phyloP scores from a whole-genome alignment of 345 rosid genomes.

The Corymbia maculata region DNA sequence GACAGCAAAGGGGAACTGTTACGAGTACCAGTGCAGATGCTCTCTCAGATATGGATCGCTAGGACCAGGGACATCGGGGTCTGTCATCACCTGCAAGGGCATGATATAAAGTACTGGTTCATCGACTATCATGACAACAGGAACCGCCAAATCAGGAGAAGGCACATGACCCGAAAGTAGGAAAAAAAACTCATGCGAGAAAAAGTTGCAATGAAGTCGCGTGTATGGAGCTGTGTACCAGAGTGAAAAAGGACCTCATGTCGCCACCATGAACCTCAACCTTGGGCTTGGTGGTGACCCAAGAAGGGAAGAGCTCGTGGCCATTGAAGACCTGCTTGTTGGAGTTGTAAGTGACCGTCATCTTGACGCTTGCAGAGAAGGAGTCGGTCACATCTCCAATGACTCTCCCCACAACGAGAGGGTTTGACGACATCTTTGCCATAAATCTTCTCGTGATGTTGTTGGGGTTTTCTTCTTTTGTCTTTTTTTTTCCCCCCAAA shows the following conservation, averaged over 20 bases:
- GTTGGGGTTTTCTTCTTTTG: background rate
- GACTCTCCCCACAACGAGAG: constrained; percentile 57
- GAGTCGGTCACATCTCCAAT: constrained; percentile 75
- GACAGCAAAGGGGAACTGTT: background rate
- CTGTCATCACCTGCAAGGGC: constrained; percentile 59
- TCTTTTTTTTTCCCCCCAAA: background rate
- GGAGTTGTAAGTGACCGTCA: constrained; percentile 55
- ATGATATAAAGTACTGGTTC: background rate
- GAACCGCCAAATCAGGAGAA: background rate
- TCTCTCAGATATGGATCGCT: constrained; percentile 77
- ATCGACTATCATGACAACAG: background rate
- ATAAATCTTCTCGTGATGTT: background rate
- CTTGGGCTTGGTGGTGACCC: constrained; percentile 44
- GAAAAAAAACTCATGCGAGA: background rate
- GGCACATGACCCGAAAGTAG: background rate
- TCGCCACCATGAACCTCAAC: constrained; percentile 71
- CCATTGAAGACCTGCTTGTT: constrained; percentile 70
- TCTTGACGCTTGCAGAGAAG: constrained; percentile 49
- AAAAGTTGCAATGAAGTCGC: background rate
- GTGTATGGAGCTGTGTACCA: constrained; percentile 19
- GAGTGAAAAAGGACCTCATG: constrained; percentile 65
- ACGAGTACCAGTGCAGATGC: constrained; percentile 65
- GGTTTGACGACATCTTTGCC: constrained; percentile 46
- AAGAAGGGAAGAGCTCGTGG: constrained; percentile 63
- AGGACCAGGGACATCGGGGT: constrained; percentile 95